Base-by-base conservation (phyloP, 164 flowering plant species). In the Echeveria elegans region DNA sequence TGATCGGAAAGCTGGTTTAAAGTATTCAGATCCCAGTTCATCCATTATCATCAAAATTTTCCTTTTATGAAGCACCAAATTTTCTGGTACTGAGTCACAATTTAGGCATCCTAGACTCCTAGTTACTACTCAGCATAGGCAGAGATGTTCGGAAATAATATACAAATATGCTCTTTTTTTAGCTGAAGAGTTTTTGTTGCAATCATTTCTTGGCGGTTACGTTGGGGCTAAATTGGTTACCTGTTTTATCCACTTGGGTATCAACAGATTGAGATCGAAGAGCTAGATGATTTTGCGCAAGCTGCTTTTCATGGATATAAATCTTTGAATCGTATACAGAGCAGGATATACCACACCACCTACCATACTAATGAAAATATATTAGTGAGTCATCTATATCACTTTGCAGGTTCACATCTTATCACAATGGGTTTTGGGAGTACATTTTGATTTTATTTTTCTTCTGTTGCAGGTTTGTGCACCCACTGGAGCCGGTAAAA, bases 401-500 rank as follows among this genome's bases (percentile, higher is more conserved):
- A 53, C 18, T 67, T 18, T 70, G 29, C 19, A 45, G 53, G 21
- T 4, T 34, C n/a, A 24, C 29, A 29, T 43, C 24, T 62, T 23
- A 12, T 37, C 63, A 16, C 56, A 69, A 6, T 52, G 58, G 58
- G 58, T 29, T 61, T 64, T 43, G 30, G 38, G 11, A 43, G 32
- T 26, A 26, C 26, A 21, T 19, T 67, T n/a, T 70, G 23, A n/a
- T 29, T 6, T n/a, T 8, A 43, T 41, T 15, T 10, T 31, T 40
- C 58, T 73, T 16, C 43, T 36, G 38, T 70, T 78, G 64, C 83
- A 94, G 99, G 99, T 94, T 73, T 94, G 99, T 86, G 99, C 99
- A 37, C 99, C 99, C 38, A 94, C 99, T 21, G 99, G 99, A 66
- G 99, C 99, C 75, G 99, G 99, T 1, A 94, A 94, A 80, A 94